Evolutionary conservation across 345 rosid species (phyloP).

Genomic region (Aurinia saxatilis): DNA sequence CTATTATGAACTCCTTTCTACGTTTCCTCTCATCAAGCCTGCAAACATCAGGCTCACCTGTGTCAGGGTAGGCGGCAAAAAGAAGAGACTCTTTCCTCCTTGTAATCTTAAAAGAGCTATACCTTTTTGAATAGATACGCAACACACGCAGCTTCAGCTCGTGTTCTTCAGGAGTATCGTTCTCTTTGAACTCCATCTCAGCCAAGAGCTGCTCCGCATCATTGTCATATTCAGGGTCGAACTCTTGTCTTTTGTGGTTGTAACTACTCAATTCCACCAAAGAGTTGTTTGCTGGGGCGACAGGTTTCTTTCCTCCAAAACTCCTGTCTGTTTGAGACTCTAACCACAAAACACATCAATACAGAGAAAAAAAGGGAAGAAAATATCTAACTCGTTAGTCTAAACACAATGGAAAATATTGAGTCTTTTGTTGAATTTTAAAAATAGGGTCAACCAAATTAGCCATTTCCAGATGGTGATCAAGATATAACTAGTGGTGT

Average conservation of each 20-base stretch:
- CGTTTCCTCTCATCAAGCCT: conserved; percentile 97
- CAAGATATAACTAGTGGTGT: not conserved
- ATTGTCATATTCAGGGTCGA: conserved; percentile 91
- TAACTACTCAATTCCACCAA: conserved; percentile 72
- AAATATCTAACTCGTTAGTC: not conserved
- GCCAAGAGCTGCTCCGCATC: conserved; percentile 95
- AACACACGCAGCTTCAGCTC: conserved; percentile 81
- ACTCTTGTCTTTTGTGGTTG: conserved; percentile 78
- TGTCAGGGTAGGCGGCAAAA: not conserved
- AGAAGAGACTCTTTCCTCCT: not conserved
- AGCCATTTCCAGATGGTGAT: not conserved
- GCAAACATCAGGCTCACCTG: conserved; percentile 14
- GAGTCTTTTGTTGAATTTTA: not conserved
- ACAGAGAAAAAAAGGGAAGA: too few relatives aligned
- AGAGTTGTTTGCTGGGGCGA: conserved; percentile 46
- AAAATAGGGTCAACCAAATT: not conserved
- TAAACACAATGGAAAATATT: conserved; percentile 3
- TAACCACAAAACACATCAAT: conserved; percentile 31
- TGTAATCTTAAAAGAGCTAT: conserved; percentile 2
- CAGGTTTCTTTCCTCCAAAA: conserved; percentile 66
- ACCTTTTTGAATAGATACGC: conserved; percentile 83
- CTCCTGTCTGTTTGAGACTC: conserved; percentile 58
- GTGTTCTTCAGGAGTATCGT: conserved; percentile 76
- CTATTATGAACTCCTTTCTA: conserved; percentile 85
- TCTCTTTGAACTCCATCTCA: conserved; percentile 96